Evolutionary conservation across 2,329 filamentous ascomycete genomes (phyloP), one percentile per base, ranked within the genome.

Genomic region (Venturia effusa): DNA sequence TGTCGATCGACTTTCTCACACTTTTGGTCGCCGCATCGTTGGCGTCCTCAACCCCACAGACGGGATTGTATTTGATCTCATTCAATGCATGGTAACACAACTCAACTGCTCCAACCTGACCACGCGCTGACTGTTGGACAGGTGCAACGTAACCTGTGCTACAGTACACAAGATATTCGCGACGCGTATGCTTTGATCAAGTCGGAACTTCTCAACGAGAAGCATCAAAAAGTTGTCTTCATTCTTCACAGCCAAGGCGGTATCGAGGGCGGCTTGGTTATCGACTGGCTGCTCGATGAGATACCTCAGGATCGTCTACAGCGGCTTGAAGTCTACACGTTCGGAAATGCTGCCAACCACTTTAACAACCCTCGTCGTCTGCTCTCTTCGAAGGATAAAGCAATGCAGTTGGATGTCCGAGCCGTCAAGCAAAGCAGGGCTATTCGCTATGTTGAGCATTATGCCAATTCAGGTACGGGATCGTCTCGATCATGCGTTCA

Each of bases 171-270:
- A 15, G 88, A 92, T 70, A 76, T 80, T 43, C 76, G 81, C 37
- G 70, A 75, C 40, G 76, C 77, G 8, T 87, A 87, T 71, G 86
- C 84, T 67, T 76, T 83, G 27, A 75, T 92, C 67, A 88, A 89
- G 71, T 76, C 83, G 22, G 81, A 82, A 27, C 78, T 92, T 7
- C 83, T 88, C 67, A 79, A 88, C 64, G 80, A 82, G 0, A 72
- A 78, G 17, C 83, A 86, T 65, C 81, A 82, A 40, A 92, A 90
- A 70, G 83, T 93, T 2, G 78, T 93, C 34, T 81, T 93, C 62
- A 83, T 93, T 65, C 77, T 89, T 45, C 90, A 94, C 73, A 89
- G 86, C 0, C 89, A 93, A 72, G 90, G 89, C 4, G 88, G 82
- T 15, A 89, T 93, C 61, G 85, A 90, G 70, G 87, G 86, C 1